These are phyloP conservation scores for Termitomyces sp. DNA, from an alignment of 768 basidiomycete species.

Conservation along the genomic window DNA sequence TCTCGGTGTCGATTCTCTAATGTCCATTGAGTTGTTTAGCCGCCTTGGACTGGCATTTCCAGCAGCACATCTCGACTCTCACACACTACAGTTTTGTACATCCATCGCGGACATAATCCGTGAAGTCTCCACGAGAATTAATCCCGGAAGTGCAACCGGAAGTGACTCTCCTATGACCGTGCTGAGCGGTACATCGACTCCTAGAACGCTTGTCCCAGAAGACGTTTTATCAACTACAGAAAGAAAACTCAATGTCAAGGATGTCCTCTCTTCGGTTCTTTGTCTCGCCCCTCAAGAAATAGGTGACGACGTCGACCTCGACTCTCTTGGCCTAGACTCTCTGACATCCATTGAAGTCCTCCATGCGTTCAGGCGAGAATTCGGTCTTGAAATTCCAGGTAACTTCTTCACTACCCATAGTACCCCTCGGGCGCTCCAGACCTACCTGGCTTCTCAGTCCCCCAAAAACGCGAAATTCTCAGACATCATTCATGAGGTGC, in stretches of 20 bases:
- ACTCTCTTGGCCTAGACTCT: constrained; percentile 55
- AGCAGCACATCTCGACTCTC: constrained; percentile 19
- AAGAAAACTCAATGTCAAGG: constrained; percentile 24
- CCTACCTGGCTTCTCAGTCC: constrained; percentile 17
- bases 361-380: constrained; percentile 37
- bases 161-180: constrained; percentile 9
- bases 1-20: constrained; percentile 62
- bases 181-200: constrained; percentile 22
- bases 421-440: constrained; percentile 33
- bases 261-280: constrained; percentile 40
- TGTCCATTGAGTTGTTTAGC: constrained; percentile 49
- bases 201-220: constrained; percentile 35
- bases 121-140: constrained; percentile 17
- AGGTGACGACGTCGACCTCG: constrained; percentile 39
- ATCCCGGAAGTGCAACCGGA: neutral
- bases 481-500: neutral
- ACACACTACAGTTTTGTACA: constrained; percentile 26
- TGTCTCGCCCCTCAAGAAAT: constrained; percentile 34
- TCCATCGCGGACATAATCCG: constrained; percentile 30
- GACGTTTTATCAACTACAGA: constrained; percentile 18
- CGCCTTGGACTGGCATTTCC: constrained; percentile 32
- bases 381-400: constrained; percentile 35
- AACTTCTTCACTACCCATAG: constrained; percentile 34
- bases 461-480: neutral
- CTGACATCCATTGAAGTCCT: constrained; percentile 58